phyloP scores from a whole-genome alignment of 2,329 filamentous ascomycete species.

The Elsinoe batatas region DNA sequence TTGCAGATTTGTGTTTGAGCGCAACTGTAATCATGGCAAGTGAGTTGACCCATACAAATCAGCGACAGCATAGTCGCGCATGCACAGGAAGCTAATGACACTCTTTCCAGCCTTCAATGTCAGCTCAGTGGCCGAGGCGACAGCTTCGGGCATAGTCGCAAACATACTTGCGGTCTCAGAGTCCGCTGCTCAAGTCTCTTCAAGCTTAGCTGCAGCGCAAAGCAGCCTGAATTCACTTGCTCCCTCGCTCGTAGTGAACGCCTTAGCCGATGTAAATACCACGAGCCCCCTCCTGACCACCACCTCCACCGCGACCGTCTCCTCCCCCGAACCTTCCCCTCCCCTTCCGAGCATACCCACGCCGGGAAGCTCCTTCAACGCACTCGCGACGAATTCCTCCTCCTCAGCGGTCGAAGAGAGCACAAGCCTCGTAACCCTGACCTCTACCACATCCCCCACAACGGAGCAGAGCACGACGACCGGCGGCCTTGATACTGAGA shows the following conservation, averaged over 20 bases:
- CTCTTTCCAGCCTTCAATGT: background rate
- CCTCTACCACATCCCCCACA: background rate
- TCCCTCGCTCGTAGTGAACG: background rate
- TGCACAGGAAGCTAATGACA: background rate
- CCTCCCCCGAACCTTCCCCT: background rate
- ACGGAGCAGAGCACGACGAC: background rate
- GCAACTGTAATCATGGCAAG: background rate
- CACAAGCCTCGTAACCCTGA: background rate
- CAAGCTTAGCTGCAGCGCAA: background rate
- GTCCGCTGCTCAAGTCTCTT: background rate
- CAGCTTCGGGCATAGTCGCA: background rate
- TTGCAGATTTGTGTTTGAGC: background rate
- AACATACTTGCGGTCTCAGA: background rate
- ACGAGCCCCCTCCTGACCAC: background rate
- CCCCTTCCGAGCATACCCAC: background rate
- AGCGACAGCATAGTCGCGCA: background rate
- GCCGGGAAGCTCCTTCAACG: too few relatives aligned
- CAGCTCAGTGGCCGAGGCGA: background rate
- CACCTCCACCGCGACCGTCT: background rate
- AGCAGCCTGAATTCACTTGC: background rate
- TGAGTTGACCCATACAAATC: background rate
- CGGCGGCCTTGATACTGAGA: background rate
- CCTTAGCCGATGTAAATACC: constrained; percentile 4
- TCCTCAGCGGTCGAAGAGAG: background rate
- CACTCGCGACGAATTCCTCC: background rate